A percentile compares a stretch with the other conserved stretches of the same genome.
phyloP scores from a whole-genome alignment of 208 protist genomes.

The Acanthamoeba triangularis region DNA sequence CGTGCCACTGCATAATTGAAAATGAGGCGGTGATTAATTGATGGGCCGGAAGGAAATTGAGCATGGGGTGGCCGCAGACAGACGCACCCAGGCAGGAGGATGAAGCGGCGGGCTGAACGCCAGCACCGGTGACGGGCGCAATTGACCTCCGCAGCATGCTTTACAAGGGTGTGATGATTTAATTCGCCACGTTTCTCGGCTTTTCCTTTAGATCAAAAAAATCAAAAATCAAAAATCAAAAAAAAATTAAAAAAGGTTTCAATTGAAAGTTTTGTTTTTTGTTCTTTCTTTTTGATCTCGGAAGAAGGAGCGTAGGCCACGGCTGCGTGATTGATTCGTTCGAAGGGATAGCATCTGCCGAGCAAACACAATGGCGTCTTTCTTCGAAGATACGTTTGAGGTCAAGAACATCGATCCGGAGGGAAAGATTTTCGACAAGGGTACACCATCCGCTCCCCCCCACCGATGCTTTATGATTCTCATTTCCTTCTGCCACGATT shows the following conservation, averaged over 20 bases:
- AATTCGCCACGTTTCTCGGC: not conserved
- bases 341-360: no score
- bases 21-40: not conserved
- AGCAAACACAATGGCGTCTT: not conserved
- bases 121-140: not conserved
- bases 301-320: no score
- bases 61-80: no score
- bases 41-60: not conserved
- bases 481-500: not conserved
- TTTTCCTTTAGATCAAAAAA: not conserved
- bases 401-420: constrained; percentile 90
- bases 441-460: constrained; percentile 4
- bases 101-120: not conserved
- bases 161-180: not conserved
- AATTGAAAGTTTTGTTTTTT: not conserved
- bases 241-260: no score
- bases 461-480: not conserved
- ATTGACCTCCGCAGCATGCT: constrained; percentile 1
- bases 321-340: no score
- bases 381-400: constrained; percentile 90
- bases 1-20: not conserved
- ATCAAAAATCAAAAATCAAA: no score
- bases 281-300: no score
- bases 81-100: not conserved
- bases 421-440: constrained; percentile 91